Evolutionary conservation across 768 basidiomycete genomes (phyloP).

Genomic region (Baorangia bicolor): DNA sequence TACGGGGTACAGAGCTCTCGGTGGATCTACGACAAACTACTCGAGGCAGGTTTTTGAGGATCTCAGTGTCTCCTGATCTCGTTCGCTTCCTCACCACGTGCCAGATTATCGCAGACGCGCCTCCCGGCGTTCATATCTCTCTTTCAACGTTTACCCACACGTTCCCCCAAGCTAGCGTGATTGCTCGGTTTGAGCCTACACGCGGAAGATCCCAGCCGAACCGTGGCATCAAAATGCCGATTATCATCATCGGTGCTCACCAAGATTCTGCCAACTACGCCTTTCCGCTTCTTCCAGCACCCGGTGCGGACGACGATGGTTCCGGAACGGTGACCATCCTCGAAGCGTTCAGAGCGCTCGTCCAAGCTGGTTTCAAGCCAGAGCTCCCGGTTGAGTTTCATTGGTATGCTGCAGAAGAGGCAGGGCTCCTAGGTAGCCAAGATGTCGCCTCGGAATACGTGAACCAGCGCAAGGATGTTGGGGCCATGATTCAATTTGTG

Average conservation of each 20-base stretch:
- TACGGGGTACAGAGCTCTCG: constrained; percentile 39
- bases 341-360: constrained; percentile 70
- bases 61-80: too few relatives aligned
- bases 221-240: constrained; percentile 14
- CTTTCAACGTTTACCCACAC: constrained; percentile 23
- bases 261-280: constrained; percentile 44
- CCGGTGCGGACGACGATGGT: constrained; percentile 52
- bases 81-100: not conserved
- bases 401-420: constrained; percentile 79
- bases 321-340: constrained; percentile 77
- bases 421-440: constrained; percentile 32
- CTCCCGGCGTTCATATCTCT: constrained; percentile 14
- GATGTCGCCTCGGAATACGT: constrained; percentile 53
- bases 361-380: constrained; percentile 68
- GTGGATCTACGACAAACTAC: constrained; percentile 34
- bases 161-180: constrained; percentile 20
- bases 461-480: constrained; percentile 41
- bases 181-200: constrained; percentile 28
- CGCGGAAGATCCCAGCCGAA: not conserved
- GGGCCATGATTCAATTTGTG: constrained; percentile 50
- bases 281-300: constrained; percentile 42
- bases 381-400: constrained; percentile 72
- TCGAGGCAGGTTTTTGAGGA: not conserved
- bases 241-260: constrained; percentile 42
- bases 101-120: constrained; percentile 13